Evolutionary conservation across 768 basidiomycete genomes (phyloP).

Genomic region (Rhodotorula babjevae): DNA sequence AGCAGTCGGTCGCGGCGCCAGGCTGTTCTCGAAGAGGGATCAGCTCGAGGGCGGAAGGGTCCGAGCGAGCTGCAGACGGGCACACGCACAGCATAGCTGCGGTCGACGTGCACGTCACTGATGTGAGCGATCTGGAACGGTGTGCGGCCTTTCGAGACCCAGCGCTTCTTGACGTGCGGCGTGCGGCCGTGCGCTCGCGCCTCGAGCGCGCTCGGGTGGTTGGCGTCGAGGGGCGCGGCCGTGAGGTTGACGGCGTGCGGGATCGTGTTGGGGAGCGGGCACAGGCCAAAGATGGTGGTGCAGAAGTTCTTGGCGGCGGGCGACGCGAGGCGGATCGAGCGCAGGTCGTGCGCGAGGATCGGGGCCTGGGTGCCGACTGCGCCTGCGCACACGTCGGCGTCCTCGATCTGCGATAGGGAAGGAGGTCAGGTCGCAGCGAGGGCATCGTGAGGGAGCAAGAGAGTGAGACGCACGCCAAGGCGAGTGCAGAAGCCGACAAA

Average conservation of each 20-base stretch:
- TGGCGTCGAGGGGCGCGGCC: conserved; percentile 43
- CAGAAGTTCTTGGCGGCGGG: conserved; percentile 58
- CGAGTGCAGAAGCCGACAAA: conserved; percentile 53
- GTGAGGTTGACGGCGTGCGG: conserved; percentile 27
- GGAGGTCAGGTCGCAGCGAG: neutral
- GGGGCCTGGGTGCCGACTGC: conserved; percentile 55
- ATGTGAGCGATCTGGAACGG: conserved; percentile 61
- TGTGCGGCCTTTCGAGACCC: conserved; percentile 6
- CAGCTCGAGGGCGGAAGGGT: neutral
- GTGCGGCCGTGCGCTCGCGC: conserved; percentile 45
- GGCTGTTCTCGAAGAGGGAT: conserved; percentile 44
- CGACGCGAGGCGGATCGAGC: conserved; percentile 53
- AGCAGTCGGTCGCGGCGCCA: conserved; percentile 58
- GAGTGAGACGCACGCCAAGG: conserved; percentile 46
- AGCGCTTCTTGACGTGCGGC: neutral
- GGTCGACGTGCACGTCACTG: conserved; percentile 62
- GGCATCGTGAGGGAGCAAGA: neutral
- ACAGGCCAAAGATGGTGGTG: conserved; percentile 57
- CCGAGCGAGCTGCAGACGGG: too few species aligned
- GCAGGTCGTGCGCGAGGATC: conserved; percentile 58
- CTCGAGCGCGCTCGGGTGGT: conserved; percentile 47
- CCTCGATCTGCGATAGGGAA: conserved; percentile 50
- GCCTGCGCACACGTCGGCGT: conserved; percentile 60
- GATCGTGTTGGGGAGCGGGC: conserved; percentile 45
- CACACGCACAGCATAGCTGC: conserved; percentile 55